phyloP scores from a whole-genome alignment of 1,139 yeast genomes.

The Suhomyces bokatorum region DNA sequence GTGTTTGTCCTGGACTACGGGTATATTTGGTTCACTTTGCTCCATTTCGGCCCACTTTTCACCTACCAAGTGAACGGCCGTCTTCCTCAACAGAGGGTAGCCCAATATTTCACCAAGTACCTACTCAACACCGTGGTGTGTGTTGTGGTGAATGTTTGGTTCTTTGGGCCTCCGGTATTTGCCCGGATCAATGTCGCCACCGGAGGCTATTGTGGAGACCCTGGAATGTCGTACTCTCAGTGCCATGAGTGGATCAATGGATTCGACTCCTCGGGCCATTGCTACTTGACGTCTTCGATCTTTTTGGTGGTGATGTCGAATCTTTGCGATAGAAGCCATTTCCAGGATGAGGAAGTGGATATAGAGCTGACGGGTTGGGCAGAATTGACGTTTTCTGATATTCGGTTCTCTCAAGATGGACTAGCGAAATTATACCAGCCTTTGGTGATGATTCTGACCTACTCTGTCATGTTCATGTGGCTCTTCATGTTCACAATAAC shows the following conservation, averaged over 20 bases:
- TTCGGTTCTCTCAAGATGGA: neutral
- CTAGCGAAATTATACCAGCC: neutral
- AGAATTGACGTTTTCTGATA: neutral
- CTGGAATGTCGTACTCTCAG: slow-evolving; percentile 18
- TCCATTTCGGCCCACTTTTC: slow-evolving; percentile 16
- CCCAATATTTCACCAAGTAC: slow-evolving; percentile 15
- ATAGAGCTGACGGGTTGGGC: neutral
- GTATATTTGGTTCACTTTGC: slow-evolving; percentile 30
- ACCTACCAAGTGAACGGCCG: slow-evolving; percentile 7
- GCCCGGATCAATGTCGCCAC: slow-evolving; percentile 36
- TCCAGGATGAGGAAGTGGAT: neutral
- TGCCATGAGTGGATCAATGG: slow-evolving; percentile 61
- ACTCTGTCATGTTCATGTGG: slow-evolving; percentile 38
- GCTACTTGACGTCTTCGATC: slow-evolving; percentile 51
- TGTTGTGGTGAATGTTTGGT: slow-evolving; percentile 38
- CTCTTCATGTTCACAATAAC: slow-evolving; percentile 50
- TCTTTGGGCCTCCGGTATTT: slow-evolving; percentile 47
- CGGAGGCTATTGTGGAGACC: slow-evolving; percentile 7
- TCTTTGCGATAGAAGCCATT: neutral
- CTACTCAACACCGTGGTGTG: slow-evolving; percentile 19
- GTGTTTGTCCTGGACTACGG: slow-evolving; percentile 28
- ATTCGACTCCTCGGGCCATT: slow-evolving; percentile 67
- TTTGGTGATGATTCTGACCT: slow-evolving; percentile 3
- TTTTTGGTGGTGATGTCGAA: slow-evolving; percentile 41
- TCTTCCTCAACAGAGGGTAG: slow-evolving; percentile 10